Base-by-base conservation (phyloP, 257 asterid species). In the Petunia secreta region DNA sequence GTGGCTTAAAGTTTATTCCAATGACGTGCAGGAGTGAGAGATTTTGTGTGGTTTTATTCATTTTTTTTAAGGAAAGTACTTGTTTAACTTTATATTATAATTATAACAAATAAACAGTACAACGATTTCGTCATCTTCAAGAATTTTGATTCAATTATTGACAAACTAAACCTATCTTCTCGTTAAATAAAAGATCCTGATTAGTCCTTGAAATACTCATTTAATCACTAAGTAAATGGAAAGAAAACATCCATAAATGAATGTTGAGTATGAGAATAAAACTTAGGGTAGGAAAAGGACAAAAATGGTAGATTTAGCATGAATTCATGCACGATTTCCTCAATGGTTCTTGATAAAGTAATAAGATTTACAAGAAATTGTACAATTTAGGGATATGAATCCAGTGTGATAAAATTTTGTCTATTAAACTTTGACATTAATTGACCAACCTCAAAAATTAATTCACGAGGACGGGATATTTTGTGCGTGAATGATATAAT, bases 291-390 rank as follows among this genome's bases (percentile, higher is more conserved):
- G 6, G 41, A 34, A 34, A 62, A 62, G 43, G 66, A 25, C 14
- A 3, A 7, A 60, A 25, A 16, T 25, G 16, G 66, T 60, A 60
- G 0, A 36, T 62, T 34, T 9, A 62, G 3, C 41, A 62, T 62
- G 41, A 62, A 8, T 62, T 34, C 67, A 62, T 62, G 67, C 67
- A 62, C 36, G 36, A 62, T 62, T 62, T 62, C 67, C 41, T 62
- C 41, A 41, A 62, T 34, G 13, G 4, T 62, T 11, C 67, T 62
- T 7, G 14, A n/a, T 1, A 59, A 7, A 3, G 38, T 6, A n/a
- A 16, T 11, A 59, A 59, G 38, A 59, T n/a, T 59, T 16, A 59
- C 64, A n/a, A 57, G 0, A 48, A 6, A 54, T 5, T 54, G 13
- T 11, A 54, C 1, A 13, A n/a, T n/a, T n/a, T n/a, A n/a, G n/a